A percentile compares a stretch with the other conserved stretches of the same genome.
phyloP scores from a whole-genome alignment of 139 green algal species.

The Tetraselmis striata region DNA sequence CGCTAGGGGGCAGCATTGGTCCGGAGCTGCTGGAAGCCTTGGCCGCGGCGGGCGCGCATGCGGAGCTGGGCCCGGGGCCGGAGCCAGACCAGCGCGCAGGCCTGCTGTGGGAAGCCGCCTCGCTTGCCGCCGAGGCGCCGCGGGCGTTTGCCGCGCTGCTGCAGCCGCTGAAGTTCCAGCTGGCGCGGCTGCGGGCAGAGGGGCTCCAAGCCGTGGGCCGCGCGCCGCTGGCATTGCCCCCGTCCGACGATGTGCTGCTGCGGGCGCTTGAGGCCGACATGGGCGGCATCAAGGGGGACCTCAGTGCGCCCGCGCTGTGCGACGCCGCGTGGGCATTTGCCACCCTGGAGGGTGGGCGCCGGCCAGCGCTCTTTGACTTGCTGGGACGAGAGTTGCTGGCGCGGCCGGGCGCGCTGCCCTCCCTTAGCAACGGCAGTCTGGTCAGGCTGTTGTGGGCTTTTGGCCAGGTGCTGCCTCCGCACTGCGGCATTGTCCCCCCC shows the following conservation, averaged over 20 bases:
- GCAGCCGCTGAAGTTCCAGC: not conserved
- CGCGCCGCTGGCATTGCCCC: not conserved
- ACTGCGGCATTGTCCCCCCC: not conserved
- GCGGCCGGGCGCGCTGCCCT: not conserved
- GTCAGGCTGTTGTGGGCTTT: not conserved
- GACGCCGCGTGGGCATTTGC: not conserved
- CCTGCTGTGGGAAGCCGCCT: not conserved
- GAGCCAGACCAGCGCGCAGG: not conserved
- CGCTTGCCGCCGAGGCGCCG: not conserved
- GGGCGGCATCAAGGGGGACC: too few relatives aligned
- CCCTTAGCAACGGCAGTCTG: not conserved
- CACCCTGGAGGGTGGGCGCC: not conserved
- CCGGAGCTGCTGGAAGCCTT: not conserved
- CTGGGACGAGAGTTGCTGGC: not conserved
- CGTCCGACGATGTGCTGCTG: not conserved
- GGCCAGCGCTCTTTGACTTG: not conserved
- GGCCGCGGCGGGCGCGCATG: not conserved
- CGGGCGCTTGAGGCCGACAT: not conserved
- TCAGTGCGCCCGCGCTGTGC: not conserved
- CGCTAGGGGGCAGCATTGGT: not conserved
- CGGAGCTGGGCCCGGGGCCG: too few relatives aligned
- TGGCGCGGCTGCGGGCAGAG: not conserved
- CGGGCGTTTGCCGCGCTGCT: not conserved
- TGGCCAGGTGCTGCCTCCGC: not conserved
- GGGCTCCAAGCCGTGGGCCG: not conserved